Conservation (phyloP, 2,329 filamentous ascomycete genomes). For the Fusarium albidum region DNA sequence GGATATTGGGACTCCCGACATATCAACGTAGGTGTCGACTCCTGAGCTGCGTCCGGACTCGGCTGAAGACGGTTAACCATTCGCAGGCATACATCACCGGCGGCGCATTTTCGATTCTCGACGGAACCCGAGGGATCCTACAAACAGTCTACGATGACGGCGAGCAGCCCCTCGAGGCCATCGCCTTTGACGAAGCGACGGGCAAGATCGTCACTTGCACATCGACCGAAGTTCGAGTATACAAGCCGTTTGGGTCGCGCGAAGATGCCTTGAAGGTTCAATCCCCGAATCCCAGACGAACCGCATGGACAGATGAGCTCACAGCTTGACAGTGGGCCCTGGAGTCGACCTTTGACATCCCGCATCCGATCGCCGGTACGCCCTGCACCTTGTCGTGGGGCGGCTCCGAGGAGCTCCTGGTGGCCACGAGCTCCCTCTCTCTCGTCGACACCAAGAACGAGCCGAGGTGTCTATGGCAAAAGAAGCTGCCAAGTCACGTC, state of each 20-base stretch:
- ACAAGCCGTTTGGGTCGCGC: constrained; percentile 75
- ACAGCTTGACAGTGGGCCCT: constrained; percentile 63
- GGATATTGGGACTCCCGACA: constrained; percentile 77
- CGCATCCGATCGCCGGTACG: constrained; percentile 44
- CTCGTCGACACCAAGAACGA: constrained; percentile 67
- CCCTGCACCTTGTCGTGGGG: constrained; percentile 80
- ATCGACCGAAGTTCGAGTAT: constrained; percentile 73
- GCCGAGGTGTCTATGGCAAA: constrained; percentile 74
- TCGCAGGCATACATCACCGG: constrained; percentile 86
- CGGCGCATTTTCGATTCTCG: constrained; percentile 84
- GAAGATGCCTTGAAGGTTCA: constrained; percentile 78
- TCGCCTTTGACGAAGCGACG: constrained; percentile 81
- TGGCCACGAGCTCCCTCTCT: constrained; percentile 74
- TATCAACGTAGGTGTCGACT: constrained; percentile 68
- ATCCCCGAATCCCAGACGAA: background rate
- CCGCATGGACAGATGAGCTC: constrained; percentile 24
- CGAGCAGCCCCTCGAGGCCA: constrained; percentile 71
- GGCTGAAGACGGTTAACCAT: constrained; percentile 14
- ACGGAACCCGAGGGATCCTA: constrained; percentile 75
- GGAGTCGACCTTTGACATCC: constrained; percentile 66
- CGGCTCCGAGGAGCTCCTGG: constrained; percentile 81
- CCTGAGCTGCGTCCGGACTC: constrained; percentile 3
- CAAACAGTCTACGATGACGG: constrained; percentile 94
- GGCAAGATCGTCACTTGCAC: constrained; percentile 87
- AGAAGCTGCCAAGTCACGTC: constrained; percentile 74